These are phyloP conservation scores for Chrysosporium keratinophilum DNA, from an alignment of 2,329 filamentous ascomycete genomes.

Conservation along the genomic window DNA sequence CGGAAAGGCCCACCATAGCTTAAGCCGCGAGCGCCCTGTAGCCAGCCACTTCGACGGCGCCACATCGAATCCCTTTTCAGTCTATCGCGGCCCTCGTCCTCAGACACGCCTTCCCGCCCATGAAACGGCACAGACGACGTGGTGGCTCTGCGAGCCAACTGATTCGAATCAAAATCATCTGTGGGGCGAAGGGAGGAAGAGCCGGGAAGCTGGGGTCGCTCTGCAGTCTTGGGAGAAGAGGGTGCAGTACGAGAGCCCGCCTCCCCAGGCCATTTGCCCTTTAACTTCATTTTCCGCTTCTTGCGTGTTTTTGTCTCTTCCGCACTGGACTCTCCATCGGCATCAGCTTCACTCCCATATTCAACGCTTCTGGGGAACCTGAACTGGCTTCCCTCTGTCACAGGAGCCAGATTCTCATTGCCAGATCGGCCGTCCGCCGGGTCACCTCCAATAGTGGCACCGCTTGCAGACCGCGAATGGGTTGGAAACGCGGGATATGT, in stretches of 20 bases:
- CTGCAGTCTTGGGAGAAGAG: conserved; percentile 49
- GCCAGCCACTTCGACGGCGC: conserved; percentile 52
- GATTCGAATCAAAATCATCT: conserved; percentile 37
- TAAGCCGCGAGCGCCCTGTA: conserved; percentile 36
- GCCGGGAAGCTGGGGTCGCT: conserved; percentile 36
- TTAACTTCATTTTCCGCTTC: conserved; percentile 54
- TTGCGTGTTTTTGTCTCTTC: conserved; percentile 53
- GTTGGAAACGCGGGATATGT: conserved; percentile 42
- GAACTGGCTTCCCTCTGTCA: conserved; percentile 41
- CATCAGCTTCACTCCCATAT: conserved; percentile 60
- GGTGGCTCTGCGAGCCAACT: conserved; percentile 55
- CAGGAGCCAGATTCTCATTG: conserved; percentile 36
- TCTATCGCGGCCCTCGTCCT: conserved; percentile 61
- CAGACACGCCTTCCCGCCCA: conserved; percentile 57
- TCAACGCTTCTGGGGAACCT: conserved; percentile 46
- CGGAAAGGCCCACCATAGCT: conserved; percentile 36
- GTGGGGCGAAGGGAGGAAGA: conserved; percentile 33
- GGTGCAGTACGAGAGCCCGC: conserved; percentile 54
- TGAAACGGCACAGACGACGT: conserved; percentile 50
- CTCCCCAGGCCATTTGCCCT: conserved; percentile 49
- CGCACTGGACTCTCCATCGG: conserved; percentile 76
- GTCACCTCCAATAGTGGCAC: conserved; percentile 33
- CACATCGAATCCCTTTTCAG: conserved; percentile 46
- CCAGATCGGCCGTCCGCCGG: conserved; percentile 31
- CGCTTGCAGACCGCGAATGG: conserved; percentile 43